Percentiles rank a stretch among this genome's conserved stretches.
phyloP scores from a whole-genome alignment of 2,329 filamentous ascomycete genomes.

The Gnomoniopsis smithogilvyi region DNA sequence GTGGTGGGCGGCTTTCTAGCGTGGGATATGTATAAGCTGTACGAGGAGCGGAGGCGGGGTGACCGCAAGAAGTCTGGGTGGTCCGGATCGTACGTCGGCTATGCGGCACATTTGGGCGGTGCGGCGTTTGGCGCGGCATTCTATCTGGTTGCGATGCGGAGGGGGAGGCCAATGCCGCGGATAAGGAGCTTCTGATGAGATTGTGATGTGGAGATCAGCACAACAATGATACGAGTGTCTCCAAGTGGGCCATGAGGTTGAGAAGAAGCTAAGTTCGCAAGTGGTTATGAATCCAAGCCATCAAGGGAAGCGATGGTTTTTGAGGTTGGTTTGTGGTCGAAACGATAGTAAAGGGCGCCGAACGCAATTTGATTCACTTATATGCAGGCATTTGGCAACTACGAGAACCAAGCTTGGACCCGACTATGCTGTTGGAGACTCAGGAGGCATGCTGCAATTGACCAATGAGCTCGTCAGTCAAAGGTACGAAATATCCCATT shows the following conservation, averaged over 20 bases:
- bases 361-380: no score
- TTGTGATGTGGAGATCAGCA: background rate
- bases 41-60: conserved; percentile 8
- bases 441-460: no score
- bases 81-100: conserved; percentile 19
- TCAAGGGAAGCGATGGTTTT: no score
- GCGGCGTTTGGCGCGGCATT: conserved; percentile 21
- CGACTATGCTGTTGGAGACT: no score
- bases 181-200: background rate
- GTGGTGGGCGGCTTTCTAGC: conserved; percentile 17
- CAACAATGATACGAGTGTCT: background rate
- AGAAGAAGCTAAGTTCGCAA: background rate
- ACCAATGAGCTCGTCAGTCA: no score
- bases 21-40: conserved; percentile 21
- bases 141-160: conserved; percentile 17
- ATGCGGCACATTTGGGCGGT: conserved; percentile 25
- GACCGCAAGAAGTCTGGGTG: conserved; percentile 7
- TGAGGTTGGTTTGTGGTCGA: no score
- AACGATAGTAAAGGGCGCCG: no score
- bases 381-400: no score
- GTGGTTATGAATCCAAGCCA: no score
- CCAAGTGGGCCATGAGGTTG: no score
- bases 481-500: background rate
- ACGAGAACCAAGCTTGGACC: no score
- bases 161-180: background rate